These are phyloP conservation scores for Elongisporangium anandrum DNA, from an alignment of 352 stramenopile genomes.

Conservation along the genomic window DNA sequence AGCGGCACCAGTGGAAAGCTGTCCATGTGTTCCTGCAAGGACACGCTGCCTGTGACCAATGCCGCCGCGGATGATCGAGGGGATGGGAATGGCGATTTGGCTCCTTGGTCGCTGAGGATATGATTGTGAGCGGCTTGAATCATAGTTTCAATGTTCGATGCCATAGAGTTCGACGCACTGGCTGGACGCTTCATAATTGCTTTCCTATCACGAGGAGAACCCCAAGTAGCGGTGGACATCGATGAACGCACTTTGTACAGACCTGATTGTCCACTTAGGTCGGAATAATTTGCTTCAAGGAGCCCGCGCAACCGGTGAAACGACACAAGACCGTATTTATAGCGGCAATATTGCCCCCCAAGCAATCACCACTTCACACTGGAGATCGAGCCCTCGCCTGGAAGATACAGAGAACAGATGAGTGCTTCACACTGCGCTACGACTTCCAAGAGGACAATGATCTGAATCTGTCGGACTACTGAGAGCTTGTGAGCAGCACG, in stretches of 20 bases:
- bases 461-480: neutral
- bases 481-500: neutral
- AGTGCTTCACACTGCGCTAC: neutral
- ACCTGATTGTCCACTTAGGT: neutral
- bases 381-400: neutral
- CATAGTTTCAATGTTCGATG: slow-evolving; percentile 19
- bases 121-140: slow-evolving; percentile 24
- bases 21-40: slow-evolving; percentile 47
- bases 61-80: neutral
- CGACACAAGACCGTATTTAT: neutral
- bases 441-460: neutral
- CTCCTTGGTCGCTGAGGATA: slow-evolving; percentile 2
- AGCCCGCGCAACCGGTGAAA: neutral
- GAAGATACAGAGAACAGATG: neutral
- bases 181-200: neutral
- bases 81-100: slow-evolving; percentile 1
- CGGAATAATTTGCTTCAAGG: neutral
- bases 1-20: slow-evolving; percentile 66
- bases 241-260: neutral
- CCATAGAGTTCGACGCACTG: neutral
- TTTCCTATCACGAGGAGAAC: neutral
- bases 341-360: neutral
- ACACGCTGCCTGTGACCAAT: slow-evolving; percentile 6
- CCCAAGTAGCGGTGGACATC: neutral
- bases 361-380: neutral